A percentile compares a stretch with the other conserved stretches of the same genome.
Conservation (phyloP, 208 protist genomes). For the Trypanosoma avium region DNA sequence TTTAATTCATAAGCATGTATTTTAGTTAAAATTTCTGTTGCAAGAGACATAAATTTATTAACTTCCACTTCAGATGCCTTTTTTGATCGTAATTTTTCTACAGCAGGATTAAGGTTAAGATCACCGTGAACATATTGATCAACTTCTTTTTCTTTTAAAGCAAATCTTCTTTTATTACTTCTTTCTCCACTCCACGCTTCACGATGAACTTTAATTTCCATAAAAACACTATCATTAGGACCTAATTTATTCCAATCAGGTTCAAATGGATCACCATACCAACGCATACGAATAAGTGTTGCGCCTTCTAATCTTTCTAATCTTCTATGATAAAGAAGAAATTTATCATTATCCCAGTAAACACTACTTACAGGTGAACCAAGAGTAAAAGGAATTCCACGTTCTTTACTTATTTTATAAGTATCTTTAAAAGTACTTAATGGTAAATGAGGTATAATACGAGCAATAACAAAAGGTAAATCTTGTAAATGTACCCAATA, state of each 20-base stretch:
- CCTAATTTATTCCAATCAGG: constrained; percentile 69
- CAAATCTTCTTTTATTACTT: constrained; percentile 87
- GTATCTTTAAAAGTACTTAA: constrained; percentile 87
- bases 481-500: constrained; percentile 90
- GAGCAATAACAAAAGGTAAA: constrained; percentile 85
- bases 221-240: constrained; percentile 76
- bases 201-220: constrained; percentile 91
- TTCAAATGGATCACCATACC: constrained; percentile 81
- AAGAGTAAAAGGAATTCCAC: constrained; percentile 60
- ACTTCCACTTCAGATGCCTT: constrained; percentile 67
- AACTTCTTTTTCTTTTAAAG: constrained; percentile 81
- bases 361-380: constrained; percentile 82
- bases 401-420: constrained; percentile 62
- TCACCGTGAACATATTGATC: constrained; percentile 72
- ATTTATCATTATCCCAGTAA: constrained; percentile 88
- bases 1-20: constrained; percentile 85
- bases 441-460: constrained; percentile 85
- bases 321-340: constrained; percentile 82
- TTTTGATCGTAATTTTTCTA: constrained; percentile 78
- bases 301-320: constrained; percentile 83
- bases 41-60: constrained; percentile 78
- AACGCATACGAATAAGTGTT: constrained; percentile 88
- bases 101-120: constrained; percentile 56
- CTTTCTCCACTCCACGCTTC: constrained; percentile 88
- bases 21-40: constrained; percentile 83